Evolutionary conservation across 2,329 filamentous ascomycete species (phyloP).

Genomic region (Conoideocrella luteorostrata): DNA sequence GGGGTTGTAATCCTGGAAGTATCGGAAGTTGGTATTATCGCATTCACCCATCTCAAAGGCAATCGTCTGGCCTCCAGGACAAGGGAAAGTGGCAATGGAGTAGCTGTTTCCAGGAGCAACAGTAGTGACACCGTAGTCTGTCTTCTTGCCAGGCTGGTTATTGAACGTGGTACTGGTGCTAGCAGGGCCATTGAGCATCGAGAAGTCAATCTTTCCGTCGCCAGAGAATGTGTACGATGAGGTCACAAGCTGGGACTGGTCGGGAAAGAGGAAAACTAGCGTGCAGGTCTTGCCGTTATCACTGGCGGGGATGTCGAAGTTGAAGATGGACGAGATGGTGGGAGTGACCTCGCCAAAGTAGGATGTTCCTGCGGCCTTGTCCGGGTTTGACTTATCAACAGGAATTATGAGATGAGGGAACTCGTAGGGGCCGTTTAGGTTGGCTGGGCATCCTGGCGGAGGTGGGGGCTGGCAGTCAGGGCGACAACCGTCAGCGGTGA

Average conservation of each 20-base stretch:
- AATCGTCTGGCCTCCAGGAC: conserved; percentile 46
- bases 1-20: conserved; percentile 59
- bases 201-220: conserved; percentile 46
- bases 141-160: conserved; percentile 39
- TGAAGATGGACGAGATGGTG: conserved; percentile 55
- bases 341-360: conserved; percentile 50
- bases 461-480: conserved; percentile 9
- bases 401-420: conserved; percentile 59
- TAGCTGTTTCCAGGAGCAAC: conserved; percentile 50
- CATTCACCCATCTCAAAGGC: conserved; percentile 42
- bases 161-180: conserved; percentile 42
- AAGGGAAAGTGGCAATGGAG: conserved; percentile 45
- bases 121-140: conserved; percentile 35
- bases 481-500: conserved; percentile 35
- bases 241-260: conserved; percentile 48
- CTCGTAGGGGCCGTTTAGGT: conserved; percentile 40
- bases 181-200: conserved; percentile 40
- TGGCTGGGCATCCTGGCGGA: conserved; percentile 31
- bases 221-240: conserved; percentile 44
- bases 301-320: conserved; percentile 56
- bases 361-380: conserved; percentile 44
- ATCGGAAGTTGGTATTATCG: conserved; percentile 47
- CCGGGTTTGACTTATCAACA: conserved; percentile 46
- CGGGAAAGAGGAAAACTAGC: conserved; percentile 60
- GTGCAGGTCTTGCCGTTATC: conserved; percentile 54